Percentiles rank a stretch among this genome's conserved stretches.
phyloP scores from a whole-genome alignment of 176 grass and related monocot species.

The Oryza nivara region DNA sequence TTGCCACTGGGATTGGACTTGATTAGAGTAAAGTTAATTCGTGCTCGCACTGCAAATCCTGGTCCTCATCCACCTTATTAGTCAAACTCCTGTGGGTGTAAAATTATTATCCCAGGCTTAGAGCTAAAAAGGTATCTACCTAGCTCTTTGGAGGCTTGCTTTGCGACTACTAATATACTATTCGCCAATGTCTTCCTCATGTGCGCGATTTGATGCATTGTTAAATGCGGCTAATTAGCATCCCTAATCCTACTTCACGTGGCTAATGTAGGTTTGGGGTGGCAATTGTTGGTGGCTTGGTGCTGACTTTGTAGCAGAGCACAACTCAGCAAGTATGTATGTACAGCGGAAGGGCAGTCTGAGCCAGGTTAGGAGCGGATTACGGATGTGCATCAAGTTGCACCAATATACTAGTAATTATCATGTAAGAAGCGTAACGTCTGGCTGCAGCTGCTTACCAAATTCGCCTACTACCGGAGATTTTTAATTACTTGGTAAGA shows the following conservation, averaged over 20 bases:
- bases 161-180: constrained; percentile 5
- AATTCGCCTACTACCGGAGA: not conserved
- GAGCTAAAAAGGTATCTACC: not conserved
- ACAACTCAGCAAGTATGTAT: not conserved
- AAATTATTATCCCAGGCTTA: constrained; percentile 28
- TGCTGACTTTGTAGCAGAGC: constrained; percentile 29
- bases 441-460: not conserved
- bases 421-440: no score
- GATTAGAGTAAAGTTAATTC: constrained; percentile 21
- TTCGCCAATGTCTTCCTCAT: not conserved
- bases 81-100: constrained; percentile 29
- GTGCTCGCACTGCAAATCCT: not conserved
- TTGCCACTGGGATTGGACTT: not conserved
- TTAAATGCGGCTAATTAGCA: not conserved
- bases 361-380: not conserved
- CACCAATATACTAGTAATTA: not conserved
- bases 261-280: not conserved
- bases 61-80: constrained; percentile 17
- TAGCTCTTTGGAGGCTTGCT: constrained; percentile 11
- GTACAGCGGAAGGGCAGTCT: not conserved
- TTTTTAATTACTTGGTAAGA: not conserved
- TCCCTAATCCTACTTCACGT: not conserved
- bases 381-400: not conserved
- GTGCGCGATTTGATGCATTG: constrained; percentile 37
- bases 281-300: constrained; percentile 22